Conservation (phyloP, 805 yeast genomes). For the Pichia cabralensis region DNA sequence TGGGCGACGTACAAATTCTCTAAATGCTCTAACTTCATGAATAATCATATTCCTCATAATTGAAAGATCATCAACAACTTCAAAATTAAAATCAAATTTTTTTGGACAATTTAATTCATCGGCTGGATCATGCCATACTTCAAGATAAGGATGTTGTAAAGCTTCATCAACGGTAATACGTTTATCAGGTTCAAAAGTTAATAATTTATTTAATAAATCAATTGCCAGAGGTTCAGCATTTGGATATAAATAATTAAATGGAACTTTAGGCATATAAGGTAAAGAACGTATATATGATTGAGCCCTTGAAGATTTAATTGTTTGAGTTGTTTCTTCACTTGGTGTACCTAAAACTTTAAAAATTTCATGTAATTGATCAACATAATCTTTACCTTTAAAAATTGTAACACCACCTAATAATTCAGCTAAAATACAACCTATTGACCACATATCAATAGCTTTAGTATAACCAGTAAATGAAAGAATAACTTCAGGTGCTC, state of each 20-base stretch:
- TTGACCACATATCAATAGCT: slow-evolving; percentile 97
- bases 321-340: slow-evolving; percentile 51
- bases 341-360: slow-evolving; percentile 89
- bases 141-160: slow-evolving; percentile 75
- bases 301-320: slow-evolving; percentile 80
- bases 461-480: slow-evolving; percentile 90
- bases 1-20: slow-evolving; percentile 58
- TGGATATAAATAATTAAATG: slow-evolving; percentile 66
- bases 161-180: slow-evolving; percentile 88
- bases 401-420: slow-evolving; percentile 83
- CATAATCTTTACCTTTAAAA: slow-evolving; percentile 92
- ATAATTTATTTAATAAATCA: slow-evolving; percentile 67
- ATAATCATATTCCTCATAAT: slow-evolving; percentile 67
- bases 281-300: slow-evolving; percentile 83
- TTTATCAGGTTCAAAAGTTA: slow-evolving; percentile 77
- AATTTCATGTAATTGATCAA: slow-evolving; percentile 87
- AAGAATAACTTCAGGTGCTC: slow-evolving; percentile 97
- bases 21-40: slow-evolving; percentile 68
- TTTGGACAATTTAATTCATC: slow-evolving; percentile 81
- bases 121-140: slow-evolving; percentile 85
- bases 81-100: slow-evolving; percentile 83
- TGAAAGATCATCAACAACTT: slow-evolving; percentile 70
- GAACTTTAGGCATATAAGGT: slow-evolving; percentile 73
- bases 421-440: slow-evolving; percentile 95
- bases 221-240: slow-evolving; percentile 80